Evolutionary conservation across 163 green algal genomes (phyloP).

Genomic region (Chlorella variabilis): DNA sequence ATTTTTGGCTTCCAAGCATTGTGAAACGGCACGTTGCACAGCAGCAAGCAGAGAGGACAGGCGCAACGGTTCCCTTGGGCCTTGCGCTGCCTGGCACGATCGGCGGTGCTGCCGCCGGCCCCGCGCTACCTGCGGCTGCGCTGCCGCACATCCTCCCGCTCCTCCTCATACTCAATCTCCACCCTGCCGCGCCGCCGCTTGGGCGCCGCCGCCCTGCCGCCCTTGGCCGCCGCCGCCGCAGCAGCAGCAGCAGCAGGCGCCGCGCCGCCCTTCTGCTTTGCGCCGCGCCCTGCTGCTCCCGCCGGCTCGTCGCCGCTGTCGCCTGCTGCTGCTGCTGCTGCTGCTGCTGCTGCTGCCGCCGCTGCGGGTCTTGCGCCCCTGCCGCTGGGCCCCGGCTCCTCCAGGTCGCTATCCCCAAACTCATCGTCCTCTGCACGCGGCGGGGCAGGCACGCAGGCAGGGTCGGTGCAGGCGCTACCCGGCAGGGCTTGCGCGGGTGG

Average conservation of each 20-base stretch:
- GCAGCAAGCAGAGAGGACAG: no score
- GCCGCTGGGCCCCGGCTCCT: conserved; percentile 4
- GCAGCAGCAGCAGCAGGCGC: conserved; percentile 12
- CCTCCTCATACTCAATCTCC: conserved; percentile 84
- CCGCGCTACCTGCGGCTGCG: conserved; percentile 4
- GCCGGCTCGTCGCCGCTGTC: conserved; percentile 28
- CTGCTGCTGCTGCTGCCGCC: not conserved
- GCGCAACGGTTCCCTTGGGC: no score
- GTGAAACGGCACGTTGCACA: no score
- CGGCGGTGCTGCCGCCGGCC: no score
- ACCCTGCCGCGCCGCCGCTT: conserved; percentile 44
- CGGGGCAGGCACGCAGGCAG: not conserved
- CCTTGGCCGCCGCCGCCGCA: conserved; percentile 55
- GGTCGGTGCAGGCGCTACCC: no score
- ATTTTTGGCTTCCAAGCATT: no score
- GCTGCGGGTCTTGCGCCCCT: not conserved
- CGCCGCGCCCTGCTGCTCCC: conserved; percentile 11
- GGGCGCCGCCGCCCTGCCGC: conserved; percentile 54
- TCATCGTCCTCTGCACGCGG: not conserved
- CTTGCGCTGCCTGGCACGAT: no score
- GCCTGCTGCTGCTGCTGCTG: conserved; percentile 30
- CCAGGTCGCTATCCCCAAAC: conserved; percentile 24
- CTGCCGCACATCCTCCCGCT: conserved; percentile 53
- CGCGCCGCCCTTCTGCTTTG: conserved; percentile 27
- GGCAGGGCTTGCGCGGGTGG: not conserved